phyloP scores from a whole-genome alignment of 805 yeast species.

The Blastobotrys terrestris region DNA sequence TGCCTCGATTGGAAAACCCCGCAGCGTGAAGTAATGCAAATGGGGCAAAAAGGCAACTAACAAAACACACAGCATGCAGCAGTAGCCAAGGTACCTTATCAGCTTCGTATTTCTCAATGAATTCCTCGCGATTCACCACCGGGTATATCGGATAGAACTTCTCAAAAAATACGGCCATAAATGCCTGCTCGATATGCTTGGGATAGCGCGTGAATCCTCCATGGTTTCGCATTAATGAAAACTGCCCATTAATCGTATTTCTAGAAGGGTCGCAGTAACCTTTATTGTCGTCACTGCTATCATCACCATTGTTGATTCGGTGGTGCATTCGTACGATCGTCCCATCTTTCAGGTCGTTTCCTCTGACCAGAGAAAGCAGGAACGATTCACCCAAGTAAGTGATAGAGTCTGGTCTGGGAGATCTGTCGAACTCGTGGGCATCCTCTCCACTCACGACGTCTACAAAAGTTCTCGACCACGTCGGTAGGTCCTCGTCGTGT shows the following conservation, averaged over 20 bases:
- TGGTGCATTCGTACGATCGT: neutral
- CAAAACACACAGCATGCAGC: neutral
- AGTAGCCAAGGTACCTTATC: neutral
- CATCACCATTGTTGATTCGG: neutral
- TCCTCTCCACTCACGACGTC: neutral
- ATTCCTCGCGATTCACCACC: neutral
- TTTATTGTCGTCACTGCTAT: neutral
- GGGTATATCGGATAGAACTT: neutral
- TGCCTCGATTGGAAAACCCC: neutral
- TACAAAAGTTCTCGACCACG: neutral
- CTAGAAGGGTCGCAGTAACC: no score
- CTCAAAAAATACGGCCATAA: neutral
- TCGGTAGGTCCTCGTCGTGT: neutral
- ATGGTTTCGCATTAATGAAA: no score
- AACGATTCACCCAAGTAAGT: neutral
- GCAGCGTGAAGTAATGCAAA: neutral
- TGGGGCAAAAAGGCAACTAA: neutral
- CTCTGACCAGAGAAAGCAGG: neutral
- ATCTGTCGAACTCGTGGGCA: neutral
- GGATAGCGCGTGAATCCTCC: neutral
- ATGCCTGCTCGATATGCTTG: neutral
- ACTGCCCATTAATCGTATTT: no score
- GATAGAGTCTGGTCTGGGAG: neutral
- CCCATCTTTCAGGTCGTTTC: neutral
- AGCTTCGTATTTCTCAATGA: neutral